Conservation (phyloP, 495 filamentous ascomycete genomes). For the Penicillium crystallinum region DNA sequence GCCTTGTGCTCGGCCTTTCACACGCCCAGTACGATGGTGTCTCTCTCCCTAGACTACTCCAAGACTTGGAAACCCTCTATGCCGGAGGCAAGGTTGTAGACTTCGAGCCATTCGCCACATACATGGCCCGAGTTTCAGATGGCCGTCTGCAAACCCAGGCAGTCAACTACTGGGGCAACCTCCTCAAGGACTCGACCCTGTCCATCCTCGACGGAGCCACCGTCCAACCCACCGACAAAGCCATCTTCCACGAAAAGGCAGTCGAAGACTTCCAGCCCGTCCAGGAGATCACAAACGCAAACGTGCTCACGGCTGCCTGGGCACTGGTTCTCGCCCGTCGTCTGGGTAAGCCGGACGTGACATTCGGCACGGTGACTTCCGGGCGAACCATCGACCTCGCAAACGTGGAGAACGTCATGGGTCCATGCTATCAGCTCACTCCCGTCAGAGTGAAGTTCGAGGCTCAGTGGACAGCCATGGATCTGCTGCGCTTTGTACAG, state of each 20-base stretch:
- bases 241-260: slow-evolving; percentile 32
- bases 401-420: slow-evolving; percentile 41
- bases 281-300: slow-evolving; percentile 51
- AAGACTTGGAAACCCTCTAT: slow-evolving; percentile 45
- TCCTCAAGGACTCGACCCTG: slow-evolving; percentile 49
- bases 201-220: slow-evolving; percentile 36
- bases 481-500: slow-evolving; percentile 32
- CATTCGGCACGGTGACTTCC: slow-evolving; percentile 56
- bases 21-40: slow-evolving; percentile 68
- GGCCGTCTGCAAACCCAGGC: slow-evolving; percentile 14
- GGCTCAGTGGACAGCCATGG: slow-evolving; percentile 27
- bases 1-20: slow-evolving; percentile 54
- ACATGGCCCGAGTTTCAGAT: slow-evolving; percentile 30
- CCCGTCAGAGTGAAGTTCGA: slow-evolving; percentile 32
- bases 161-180: slow-evolving; percentile 44
- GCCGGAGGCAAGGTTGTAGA: slow-evolving; percentile 21
- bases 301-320: slow-evolving; percentile 58
- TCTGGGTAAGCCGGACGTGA: slow-evolving; percentile 44
- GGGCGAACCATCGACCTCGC: slow-evolving; percentile 44
- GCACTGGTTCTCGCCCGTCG: slow-evolving; percentile 52
- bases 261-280: slow-evolving; percentile 37
- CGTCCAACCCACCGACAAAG: slow-evolving; percentile 33
- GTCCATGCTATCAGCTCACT: slow-evolving; percentile 38
- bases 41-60: slow-evolving; percentile 53
- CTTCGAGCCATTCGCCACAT: slow-evolving; percentile 49